These are phyloP conservation scores for Sphaerulina vaccinii DNA, from an alignment of 2,329 filamentous ascomycete genomes.

Conservation along the genomic window DNA sequence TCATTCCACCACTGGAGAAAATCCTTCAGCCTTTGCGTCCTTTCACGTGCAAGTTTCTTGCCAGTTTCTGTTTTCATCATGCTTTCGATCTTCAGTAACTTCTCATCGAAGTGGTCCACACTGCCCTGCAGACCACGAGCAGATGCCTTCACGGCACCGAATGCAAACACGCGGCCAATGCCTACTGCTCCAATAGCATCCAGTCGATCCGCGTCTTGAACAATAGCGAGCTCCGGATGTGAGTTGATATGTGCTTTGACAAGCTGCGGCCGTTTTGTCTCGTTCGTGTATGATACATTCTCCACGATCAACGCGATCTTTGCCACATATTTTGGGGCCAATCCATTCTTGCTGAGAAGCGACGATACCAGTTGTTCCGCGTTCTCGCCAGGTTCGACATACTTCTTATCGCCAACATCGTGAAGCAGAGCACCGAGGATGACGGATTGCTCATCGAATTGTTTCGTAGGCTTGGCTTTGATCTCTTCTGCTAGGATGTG, in stretches of 20 bases:
- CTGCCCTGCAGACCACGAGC: constrained; percentile 59
- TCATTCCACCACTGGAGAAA: constrained; percentile 58
- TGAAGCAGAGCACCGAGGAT: constrained; percentile 61
- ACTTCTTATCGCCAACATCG: constrained; percentile 86
- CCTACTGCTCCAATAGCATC: constrained; percentile 88
- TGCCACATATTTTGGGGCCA: constrained; percentile 57
- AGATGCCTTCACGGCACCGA: constrained; percentile 61
- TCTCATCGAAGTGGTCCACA: constrained; percentile 74
- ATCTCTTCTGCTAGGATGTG: constrained; percentile 54
- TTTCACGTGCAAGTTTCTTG: constrained; percentile 48
- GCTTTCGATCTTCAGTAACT: constrained; percentile 63
- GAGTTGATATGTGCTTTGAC: constrained; percentile 61
- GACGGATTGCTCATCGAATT: constrained; percentile 32
- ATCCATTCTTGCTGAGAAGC: constrained; percentile 59
- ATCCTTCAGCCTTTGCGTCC: constrained; percentile 49
- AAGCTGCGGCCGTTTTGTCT: constrained; percentile 62
- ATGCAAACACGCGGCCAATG: constrained; percentile 75
- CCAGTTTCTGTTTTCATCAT: constrained; percentile 61
- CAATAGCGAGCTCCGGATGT: constrained; percentile 75
- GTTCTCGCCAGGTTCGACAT: constrained; percentile 53
- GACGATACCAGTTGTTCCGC: constrained; percentile 58
- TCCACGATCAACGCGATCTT: constrained; percentile 71
- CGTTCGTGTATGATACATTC: constrained; percentile 75
- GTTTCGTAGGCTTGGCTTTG: constrained; percentile 25
- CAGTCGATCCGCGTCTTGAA: constrained; percentile 90